Conservation (phyloP, 139 green algal genomes). For the Tetradesmus lagerheimii region DNA sequence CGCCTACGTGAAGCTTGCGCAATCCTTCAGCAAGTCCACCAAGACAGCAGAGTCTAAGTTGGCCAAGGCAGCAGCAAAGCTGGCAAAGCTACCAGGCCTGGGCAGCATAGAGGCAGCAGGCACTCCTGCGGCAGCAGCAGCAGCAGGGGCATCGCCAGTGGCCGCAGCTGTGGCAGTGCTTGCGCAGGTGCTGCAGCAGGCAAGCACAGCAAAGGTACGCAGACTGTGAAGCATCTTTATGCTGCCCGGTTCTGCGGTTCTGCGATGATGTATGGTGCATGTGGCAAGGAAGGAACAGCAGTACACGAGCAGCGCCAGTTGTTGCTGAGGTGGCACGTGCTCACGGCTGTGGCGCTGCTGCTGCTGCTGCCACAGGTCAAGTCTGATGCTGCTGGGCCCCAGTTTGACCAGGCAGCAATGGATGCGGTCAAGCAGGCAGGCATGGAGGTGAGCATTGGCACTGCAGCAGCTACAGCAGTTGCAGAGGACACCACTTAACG, state of each 20-base stretch:
- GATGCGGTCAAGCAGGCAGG: conserved; percentile 40
- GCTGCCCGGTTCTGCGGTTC: too few relatives aligned
- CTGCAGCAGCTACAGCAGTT: not conserved
- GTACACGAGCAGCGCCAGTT: not conserved
- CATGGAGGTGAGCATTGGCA: not conserved
- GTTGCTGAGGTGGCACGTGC: not conserved
- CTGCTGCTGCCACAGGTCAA: not conserved
- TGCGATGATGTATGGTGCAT: too few relatives aligned
- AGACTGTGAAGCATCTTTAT: not conserved
- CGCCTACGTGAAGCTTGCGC: conserved; percentile 46
- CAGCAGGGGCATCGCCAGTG: not conserved
- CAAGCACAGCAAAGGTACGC: conserved; percentile 9
- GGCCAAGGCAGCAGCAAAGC: conserved; percentile 53
- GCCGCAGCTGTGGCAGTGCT: conserved; percentile 1
- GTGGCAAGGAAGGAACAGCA: not conserved
- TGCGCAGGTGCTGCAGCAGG: conserved; percentile 9
- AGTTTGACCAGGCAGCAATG: conserved; percentile 42
- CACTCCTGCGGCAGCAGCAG: conserved; percentile 39
- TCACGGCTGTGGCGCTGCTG: not conserved
- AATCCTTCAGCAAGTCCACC: conserved; percentile 35
- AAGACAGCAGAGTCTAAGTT: conserved; percentile 58
- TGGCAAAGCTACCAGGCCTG: conserved; percentile 50
- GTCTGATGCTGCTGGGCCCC: conserved; percentile 14
- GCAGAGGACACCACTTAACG: too few relatives aligned
- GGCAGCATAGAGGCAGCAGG: conserved; percentile 17